These are phyloP conservation scores for Hypoxylon sp. DNA, from an alignment of 2,329 filamentous ascomycete species.

Conservation along the genomic window DNA sequence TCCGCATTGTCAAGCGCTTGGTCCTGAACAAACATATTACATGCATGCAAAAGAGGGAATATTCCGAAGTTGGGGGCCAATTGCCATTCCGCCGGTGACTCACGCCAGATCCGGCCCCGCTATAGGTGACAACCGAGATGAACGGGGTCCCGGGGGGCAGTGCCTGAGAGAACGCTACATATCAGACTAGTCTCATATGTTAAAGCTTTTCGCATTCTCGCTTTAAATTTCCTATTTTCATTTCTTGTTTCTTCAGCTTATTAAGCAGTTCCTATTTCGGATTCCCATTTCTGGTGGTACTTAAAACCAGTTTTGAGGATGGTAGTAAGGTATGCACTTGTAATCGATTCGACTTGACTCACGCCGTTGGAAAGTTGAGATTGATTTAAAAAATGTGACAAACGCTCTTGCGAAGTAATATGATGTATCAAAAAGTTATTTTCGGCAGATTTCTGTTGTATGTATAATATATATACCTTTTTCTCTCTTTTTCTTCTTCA, in stretches of 20 bases:
- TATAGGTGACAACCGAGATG: constrained; percentile 16
- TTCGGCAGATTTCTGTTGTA: no score
- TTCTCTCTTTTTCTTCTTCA: not conserved
- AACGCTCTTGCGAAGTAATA: no score
- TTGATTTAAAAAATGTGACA: no score
- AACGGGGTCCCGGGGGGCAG: constrained; percentile 15
- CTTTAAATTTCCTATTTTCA: constrained; percentile 20
- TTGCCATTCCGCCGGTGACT: constrained; percentile 33
- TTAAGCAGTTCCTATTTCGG: not conserved
- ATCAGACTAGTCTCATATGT: constrained; percentile 22
- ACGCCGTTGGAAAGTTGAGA: not conserved
- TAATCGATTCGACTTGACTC: not conserved
- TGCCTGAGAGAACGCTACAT: constrained; percentile 8
- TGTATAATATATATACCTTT: no score
- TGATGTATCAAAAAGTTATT: no score
- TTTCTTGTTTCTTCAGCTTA: constrained; percentile 12
- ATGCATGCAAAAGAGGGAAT: no score
- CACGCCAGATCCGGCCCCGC: constrained; percentile 28
- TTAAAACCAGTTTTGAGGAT: not conserved
- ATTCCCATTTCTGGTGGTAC: not conserved
- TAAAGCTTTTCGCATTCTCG: constrained; percentile 13
- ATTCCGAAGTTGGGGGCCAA: constrained; percentile 4
- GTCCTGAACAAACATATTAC: not conserved
- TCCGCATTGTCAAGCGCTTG: constrained; percentile 6
- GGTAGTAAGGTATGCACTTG: not conserved